Evolutionary conservation across 2,329 filamentous ascomycete genomes (phyloP).

Genomic region (Beauveria australis): DNA sequence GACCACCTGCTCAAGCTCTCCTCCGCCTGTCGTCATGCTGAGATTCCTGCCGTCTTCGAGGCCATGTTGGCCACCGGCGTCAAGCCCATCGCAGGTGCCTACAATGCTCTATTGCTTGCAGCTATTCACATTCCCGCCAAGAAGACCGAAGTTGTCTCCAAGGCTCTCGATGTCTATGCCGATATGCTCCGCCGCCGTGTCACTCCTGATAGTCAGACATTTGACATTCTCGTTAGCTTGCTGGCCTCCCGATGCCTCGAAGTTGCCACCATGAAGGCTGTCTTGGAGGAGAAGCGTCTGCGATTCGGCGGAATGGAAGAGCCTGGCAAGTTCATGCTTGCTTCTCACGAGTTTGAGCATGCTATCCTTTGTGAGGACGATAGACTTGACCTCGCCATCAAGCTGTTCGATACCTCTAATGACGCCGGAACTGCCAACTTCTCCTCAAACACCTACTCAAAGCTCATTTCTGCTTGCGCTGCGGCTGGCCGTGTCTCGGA

Average conservation of each 20-base stretch:
- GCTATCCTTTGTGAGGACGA: constrained; percentile 83
- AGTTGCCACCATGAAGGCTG: constrained; percentile 62
- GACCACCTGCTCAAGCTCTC: constrained; percentile 71
- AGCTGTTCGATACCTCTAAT: constrained; percentile 73
- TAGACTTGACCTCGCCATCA: constrained; percentile 74
- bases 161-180: constrained; percentile 88
- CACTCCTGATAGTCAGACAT: constrained; percentile 73
- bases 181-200: constrained; percentile 90
- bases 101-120: constrained; percentile 81
- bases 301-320: constrained; percentile 82
- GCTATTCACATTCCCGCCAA: constrained; percentile 74
- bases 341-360: constrained; percentile 78
- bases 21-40: constrained; percentile 63
- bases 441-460: constrained; percentile 74
- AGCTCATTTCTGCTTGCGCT: constrained; percentile 81
- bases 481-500: constrained; percentile 71
- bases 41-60: constrained; percentile 88
- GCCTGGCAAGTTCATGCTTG: constrained; percentile 77
- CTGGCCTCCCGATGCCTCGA: constrained; percentile 75
- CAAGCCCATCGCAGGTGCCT: constrained; percentile 74
- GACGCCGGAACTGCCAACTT: constrained; percentile 56
- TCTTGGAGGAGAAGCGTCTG: constrained; percentile 70
- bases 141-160: constrained; percentile 77
- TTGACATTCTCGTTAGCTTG: constrained; percentile 76
- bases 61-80: constrained; percentile 77